Evolutionary conservation across 2,329 filamentous ascomycete genomes (phyloP).

Genomic region (Xylogone sp.): DNA sequence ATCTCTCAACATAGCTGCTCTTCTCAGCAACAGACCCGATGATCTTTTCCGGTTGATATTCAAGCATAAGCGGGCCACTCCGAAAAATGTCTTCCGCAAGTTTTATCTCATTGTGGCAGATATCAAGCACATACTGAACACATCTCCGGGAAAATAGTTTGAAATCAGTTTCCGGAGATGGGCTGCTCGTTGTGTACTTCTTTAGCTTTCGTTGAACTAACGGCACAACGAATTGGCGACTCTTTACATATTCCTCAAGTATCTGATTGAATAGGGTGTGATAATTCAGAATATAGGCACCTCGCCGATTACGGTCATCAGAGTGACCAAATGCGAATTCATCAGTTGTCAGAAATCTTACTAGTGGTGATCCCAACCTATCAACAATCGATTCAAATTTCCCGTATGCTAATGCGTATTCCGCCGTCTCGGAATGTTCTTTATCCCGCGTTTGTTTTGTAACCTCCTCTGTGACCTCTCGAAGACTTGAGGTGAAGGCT

Average conservation of each 20-base stretch:
- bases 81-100: constrained; percentile 24
- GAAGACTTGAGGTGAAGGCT: constrained; percentile 15
- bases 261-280: constrained; percentile 50
- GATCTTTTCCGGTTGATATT: constrained; percentile 13
- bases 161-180: constrained; percentile 22
- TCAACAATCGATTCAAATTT: constrained; percentile 60
- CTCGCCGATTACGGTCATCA: constrained; percentile 59
- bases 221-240: constrained; percentile 43
- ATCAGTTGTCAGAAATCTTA: constrained; percentile 42
- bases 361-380: constrained; percentile 53
- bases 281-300: constrained; percentile 58
- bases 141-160: constrained; percentile 23
- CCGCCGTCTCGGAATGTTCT: constrained; percentile 66
- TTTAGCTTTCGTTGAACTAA: constrained; percentile 57
- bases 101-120: constrained; percentile 27
- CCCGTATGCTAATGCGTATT: constrained; percentile 67
- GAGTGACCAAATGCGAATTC: constrained; percentile 54
- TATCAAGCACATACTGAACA: constrained; percentile 26
- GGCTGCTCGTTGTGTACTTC: constrained; percentile 33
- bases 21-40: constrained; percentile 20
- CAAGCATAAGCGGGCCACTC: constrained; percentile 20
- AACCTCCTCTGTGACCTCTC: constrained; percentile 59
- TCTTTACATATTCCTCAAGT: constrained; percentile 44
- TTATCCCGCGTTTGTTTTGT: constrained; percentile 56
- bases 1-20: constrained; percentile 17